Percentiles rank a stretch among this genome's conserved stretches.
These are phyloP conservation scores for Rusavskia elegans DNA, from an alignment of 495 filamentous ascomycete species.

Conservation along the genomic window DNA sequence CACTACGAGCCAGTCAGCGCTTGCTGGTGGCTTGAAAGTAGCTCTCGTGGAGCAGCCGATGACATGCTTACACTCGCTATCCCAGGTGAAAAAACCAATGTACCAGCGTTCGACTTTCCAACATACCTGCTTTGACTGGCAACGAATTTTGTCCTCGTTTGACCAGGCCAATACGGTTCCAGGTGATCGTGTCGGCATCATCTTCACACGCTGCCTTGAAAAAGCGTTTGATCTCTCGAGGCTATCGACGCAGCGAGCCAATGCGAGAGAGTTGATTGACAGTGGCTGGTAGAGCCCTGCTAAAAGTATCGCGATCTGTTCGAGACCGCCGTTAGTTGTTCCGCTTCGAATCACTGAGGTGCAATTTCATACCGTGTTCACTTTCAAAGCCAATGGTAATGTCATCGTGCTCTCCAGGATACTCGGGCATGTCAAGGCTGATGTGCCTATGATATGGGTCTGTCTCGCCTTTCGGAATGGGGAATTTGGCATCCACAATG, in stretches of 20 bases:
- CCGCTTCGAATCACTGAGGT: not conserved
- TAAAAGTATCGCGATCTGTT: constrained; percentile 31
- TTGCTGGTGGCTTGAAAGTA: no score
- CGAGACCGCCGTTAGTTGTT: constrained; percentile 2
- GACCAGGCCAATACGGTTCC: no score
- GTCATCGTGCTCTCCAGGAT: constrained; percentile 82
- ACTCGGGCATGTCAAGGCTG: constrained; percentile 71
- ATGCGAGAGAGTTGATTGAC: constrained; percentile 32
- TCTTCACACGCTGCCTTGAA: not conserved
- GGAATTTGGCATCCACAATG: constrained; percentile 81
- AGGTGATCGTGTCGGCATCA: not conserved
- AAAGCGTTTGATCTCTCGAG: no score
- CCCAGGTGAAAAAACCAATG: no score
- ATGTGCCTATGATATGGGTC: constrained; percentile 52
- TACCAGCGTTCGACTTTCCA: not conserved
- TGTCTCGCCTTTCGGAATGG: constrained; percentile 47
- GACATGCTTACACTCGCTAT: no score
- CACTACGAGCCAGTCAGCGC: no score
- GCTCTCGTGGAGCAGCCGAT: no score
- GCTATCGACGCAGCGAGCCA: constrained; percentile 31
- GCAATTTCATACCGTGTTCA: constrained; percentile 48
- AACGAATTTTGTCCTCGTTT: no score
- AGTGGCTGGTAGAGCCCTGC: constrained; percentile 28
- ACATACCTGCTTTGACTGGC: not conserved
- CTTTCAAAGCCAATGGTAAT: constrained; percentile 69